Conservation (phyloP, 164 flowering plant species). For the Amborella trichopoda region DNA sequence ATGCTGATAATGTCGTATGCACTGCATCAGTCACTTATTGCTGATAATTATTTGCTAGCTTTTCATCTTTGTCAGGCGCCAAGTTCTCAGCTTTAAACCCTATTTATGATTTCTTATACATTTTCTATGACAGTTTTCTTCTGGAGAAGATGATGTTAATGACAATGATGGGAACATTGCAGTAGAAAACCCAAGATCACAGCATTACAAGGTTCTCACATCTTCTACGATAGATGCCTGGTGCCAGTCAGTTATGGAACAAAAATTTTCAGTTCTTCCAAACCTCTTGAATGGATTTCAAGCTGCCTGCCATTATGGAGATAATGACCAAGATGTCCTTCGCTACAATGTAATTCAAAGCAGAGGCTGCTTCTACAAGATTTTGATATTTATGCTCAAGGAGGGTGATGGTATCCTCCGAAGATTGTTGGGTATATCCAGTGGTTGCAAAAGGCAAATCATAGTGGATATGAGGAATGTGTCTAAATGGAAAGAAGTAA, state of each 20-base stretch:
- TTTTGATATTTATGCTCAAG: constrained; percentile 46
- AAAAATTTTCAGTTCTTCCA: constrained; percentile 35
- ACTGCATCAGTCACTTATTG: no score
- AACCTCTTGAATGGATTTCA: constrained; percentile 67
- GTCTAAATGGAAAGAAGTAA: constrained; percentile 48
- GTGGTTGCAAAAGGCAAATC: constrained; percentile 35
- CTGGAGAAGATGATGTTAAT: constrained; percentile 40
- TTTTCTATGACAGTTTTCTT: constrained; percentile 34
- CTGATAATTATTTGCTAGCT: no score
- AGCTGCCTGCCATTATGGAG: constrained; percentile 65
- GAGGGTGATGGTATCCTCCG: constrained; percentile 59
- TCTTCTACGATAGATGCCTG: constrained; percentile 31
- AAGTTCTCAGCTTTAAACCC: no score
- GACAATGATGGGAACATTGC: constrained; percentile 13
- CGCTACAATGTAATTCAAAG: constrained; percentile 16
- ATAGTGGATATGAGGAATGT: constrained; percentile 40
- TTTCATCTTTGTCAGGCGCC: no score
- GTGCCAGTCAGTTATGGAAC: constrained; percentile 31
- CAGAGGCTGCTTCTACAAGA: constrained; percentile 33
- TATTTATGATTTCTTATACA: neutral
- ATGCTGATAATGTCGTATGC: no score
- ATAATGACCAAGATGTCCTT: constrained; percentile 13
- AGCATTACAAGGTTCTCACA: constrained; percentile 24
- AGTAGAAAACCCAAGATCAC: constrained; percentile 11
- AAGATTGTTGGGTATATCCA: constrained; percentile 32